Conservation (phyloP, 495 filamentous ascomycete genomes). For the Coniosporium apollinis region DNA sequence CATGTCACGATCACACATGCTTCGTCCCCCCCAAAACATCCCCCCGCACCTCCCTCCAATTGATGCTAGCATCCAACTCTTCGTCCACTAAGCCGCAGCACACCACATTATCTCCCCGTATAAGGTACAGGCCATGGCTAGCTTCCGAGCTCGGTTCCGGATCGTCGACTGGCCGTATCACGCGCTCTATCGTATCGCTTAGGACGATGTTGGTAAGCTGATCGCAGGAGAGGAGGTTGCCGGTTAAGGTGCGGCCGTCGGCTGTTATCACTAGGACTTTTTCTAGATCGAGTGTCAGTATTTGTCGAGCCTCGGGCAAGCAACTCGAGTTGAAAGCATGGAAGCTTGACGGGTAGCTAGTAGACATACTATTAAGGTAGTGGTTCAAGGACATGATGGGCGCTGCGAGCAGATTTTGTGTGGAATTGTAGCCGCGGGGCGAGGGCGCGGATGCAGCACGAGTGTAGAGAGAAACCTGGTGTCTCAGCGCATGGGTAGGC, state of each 20-base stretch:
- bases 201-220: constrained; percentile 89
- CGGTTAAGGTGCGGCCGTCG: constrained; percentile 78
- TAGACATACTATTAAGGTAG: constrained; percentile 46
- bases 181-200: constrained; percentile 66
- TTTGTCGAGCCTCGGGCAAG: neutral
- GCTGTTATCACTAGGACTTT: constrained; percentile 82
- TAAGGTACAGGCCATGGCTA: constrained; percentile 73
- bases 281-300: constrained; percentile 34
- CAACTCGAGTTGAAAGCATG: constrained; percentile 2
- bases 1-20: constrained; percentile 43
- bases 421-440: too few relatives aligned
- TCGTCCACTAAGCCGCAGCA: constrained; percentile 81
- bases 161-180: constrained; percentile 72
- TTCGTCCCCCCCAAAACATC: constrained; percentile 71
- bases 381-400: constrained; percentile 43
- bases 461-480: too few relatives aligned
- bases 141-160: constrained; percentile 65
- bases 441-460: too few relatives aligned
- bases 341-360: constrained; percentile 2
- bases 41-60: constrained; percentile 81
- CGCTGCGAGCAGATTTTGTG: neutral
- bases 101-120: constrained; percentile 91
- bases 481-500: too few relatives aligned
- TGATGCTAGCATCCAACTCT: constrained; percentile 66
- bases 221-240: constrained; percentile 72